Evolutionary conservation across 2,329 filamentous ascomycete species (phyloP).

Genomic region (Neurospora crassa): DNA sequence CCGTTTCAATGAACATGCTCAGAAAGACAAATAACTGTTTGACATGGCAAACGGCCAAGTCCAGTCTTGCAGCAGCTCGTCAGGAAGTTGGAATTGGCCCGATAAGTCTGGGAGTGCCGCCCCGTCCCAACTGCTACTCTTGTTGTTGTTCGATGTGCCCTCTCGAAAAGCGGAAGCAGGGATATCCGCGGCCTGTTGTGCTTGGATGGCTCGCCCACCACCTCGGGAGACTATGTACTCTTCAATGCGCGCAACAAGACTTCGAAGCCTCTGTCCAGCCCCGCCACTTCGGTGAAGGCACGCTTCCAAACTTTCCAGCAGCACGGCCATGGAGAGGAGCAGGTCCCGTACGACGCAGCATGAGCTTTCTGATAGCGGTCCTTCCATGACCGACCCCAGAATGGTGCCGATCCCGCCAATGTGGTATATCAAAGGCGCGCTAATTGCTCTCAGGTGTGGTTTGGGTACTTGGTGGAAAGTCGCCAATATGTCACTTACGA

Average conservation of each 20-base stretch:
- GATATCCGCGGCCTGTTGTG: background rate
- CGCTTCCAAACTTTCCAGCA: slow-evolving; percentile 21
- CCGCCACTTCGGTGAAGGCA: slow-evolving; percentile 14
- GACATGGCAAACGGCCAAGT: slow-evolving; percentile 10
- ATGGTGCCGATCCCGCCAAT: slow-evolving; percentile 25
- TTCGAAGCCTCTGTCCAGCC: slow-evolving; percentile 17
- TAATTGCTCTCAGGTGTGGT: slow-evolving; percentile 22
- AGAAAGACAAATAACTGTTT: slow-evolving; percentile 11
- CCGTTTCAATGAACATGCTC: background rate
- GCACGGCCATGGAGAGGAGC: slow-evolving; percentile 23
- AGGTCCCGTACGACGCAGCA: slow-evolving; percentile 21
- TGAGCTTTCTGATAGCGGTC: slow-evolving; percentile 20
- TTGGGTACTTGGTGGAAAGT: slow-evolving; percentile 20
- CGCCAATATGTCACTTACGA: slow-evolving; percentile 22
- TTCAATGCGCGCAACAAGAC: slow-evolving; percentile 18
- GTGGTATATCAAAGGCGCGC: slow-evolving; percentile 25
- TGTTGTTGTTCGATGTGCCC: background rate
- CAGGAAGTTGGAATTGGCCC: slow-evolving; percentile 12
- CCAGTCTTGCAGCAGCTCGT: slow-evolving; percentile 11
- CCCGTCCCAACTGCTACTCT: background rate
- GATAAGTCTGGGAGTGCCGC: slow-evolving; percentile 8
- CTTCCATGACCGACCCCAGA: slow-evolving; percentile 25
- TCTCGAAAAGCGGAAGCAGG: background rate
- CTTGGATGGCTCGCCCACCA: background rate
- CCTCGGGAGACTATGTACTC: slow-evolving; percentile 6